These are phyloP conservation scores for Neonectria faginata DNA, from an alignment of 2,329 filamentous ascomycete genomes.

Conservation along the genomic window DNA sequence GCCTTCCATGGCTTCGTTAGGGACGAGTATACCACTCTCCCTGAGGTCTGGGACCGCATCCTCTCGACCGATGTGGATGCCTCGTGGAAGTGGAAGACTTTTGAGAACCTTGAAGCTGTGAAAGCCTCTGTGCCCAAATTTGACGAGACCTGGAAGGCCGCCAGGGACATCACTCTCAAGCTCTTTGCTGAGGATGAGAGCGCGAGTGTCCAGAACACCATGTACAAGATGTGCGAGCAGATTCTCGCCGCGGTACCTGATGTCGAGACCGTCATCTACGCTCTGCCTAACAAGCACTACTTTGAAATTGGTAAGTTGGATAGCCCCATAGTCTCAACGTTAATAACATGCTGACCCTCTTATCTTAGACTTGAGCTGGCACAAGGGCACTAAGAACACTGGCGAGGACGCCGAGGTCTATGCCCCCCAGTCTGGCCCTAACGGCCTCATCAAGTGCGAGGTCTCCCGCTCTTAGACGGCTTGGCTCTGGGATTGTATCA, in stretches of 20 bases:
- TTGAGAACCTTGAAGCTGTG: constrained; percentile 75
- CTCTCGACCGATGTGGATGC: constrained; percentile 93
- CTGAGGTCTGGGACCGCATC: constrained; percentile 94
- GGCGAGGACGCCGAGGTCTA: constrained; percentile 96
- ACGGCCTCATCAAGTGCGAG: constrained; percentile 95
- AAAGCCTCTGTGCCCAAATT: constrained; percentile 74
- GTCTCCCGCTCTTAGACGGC: constrained; percentile 68
- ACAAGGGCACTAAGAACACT: constrained; percentile 94
- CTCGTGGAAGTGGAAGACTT: constrained; percentile 85
- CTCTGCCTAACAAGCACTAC: constrained; percentile 97
- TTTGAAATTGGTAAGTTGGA: constrained; percentile 85
- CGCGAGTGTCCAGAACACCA: constrained; percentile 94
- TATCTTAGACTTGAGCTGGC: constrained; percentile 86
- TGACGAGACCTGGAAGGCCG: constrained; percentile 80
- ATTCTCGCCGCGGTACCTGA: constrained; percentile 82
- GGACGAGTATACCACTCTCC: constrained; percentile 92
- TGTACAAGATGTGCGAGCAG: constrained; percentile 97
- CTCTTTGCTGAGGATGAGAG: constrained; percentile 91
- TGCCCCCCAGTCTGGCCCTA: constrained; percentile 90
- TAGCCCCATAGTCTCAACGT: not conserved
- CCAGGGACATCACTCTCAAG: constrained; percentile 88
- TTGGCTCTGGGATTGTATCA: constrained; percentile 19
- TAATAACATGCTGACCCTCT: constrained; percentile 32
- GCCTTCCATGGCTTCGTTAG: constrained; percentile 95
- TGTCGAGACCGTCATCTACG: constrained; percentile 80